Percentiles rank a stretch among this genome's conserved stretches.
Conservation (phyloP, 176 grass and related monocot genomes). For the Oryza meyeriana region DNA sequence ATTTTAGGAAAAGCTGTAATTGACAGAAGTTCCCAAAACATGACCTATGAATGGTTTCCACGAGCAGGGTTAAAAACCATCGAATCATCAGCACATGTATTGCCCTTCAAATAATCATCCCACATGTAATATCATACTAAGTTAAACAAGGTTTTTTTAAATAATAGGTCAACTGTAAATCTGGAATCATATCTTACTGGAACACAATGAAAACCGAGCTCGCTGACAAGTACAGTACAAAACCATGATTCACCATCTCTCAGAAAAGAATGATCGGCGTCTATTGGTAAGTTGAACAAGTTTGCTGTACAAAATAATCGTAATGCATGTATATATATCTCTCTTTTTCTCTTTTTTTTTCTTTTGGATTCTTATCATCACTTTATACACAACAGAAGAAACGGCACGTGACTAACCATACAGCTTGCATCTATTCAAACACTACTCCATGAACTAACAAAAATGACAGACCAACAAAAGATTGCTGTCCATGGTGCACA, state of each 20-base stretch:
- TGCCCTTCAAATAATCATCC: background rate
- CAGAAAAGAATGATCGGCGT: background rate
- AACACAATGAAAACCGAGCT: background rate
- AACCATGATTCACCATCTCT: background rate
- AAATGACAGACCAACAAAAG: background rate
- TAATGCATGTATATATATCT: background rate
- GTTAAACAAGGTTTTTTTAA: background rate
- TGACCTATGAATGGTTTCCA: too few relatives aligned
- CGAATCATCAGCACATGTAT: background rate
- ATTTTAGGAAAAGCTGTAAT: too few relatives aligned
- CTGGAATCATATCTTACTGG: background rate
- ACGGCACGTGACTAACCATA: background rate
- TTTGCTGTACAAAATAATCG: conserved; percentile 24
- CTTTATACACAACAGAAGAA: background rate
- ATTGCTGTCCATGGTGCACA: background rate
- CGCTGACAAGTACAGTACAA: background rate
- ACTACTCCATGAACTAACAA: background rate
- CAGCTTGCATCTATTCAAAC: background rate
- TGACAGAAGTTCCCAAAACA: too few relatives aligned
- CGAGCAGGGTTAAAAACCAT: background rate
- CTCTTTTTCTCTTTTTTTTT: background rate
- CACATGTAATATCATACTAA: background rate
- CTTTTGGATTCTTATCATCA: background rate
- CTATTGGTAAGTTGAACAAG: background rate
- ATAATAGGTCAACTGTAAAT: background rate